Evolutionary conservation across 768 basidiomycete genomes (phyloP), one percentile per base, ranked within the genome.

Genomic region (Agaricus blazei): DNA sequence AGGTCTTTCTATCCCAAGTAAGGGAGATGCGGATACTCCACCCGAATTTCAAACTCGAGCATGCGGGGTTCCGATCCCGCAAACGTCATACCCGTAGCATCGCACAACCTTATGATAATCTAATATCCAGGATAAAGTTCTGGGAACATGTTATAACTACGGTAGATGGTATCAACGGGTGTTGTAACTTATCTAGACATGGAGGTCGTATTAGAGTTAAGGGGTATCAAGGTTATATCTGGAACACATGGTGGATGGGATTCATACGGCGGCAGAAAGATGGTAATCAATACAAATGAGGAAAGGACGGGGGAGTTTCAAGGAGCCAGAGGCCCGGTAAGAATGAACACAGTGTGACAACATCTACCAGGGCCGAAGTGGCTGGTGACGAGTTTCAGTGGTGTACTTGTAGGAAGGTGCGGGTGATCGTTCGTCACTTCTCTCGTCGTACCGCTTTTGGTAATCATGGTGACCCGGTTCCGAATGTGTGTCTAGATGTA

Each of bases 141-240:
- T n/a, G 38, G 23, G 28, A 31, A 40, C 38, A 48, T 48, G 47
- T 47, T 19, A 40, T 31, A 42, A 47, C 42, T 55, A 55, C 15
- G 46, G 54, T 55, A 55, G 29, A 38, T 48, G 54, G 54, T 55
- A 55, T 55, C 46, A 48, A 55, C 54, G 48, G 48, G 54, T 47
- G 34, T 11, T 34, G 34, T 34, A 34, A 34, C 3, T 34, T 34
- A 34, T 34, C 34, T 34, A 34, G 34, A 34, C 34, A 34, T 8
- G 34, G 34, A 11, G 34, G 34, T 34, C 34, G 11, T 34, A 34
- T 3, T 40, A 31, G 36, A 47, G 29, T 31, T 38, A 34, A 34
- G 34, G 52, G 52, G 52, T 54, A 54, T 55, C 48, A 55, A 41
- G 46, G 46, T 48, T 55, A 55, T 48, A 48, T 55, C 38, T 55